Conservation (phyloP, 129 eudicot genomes). For the Helianthus tuberosus region DNA sequence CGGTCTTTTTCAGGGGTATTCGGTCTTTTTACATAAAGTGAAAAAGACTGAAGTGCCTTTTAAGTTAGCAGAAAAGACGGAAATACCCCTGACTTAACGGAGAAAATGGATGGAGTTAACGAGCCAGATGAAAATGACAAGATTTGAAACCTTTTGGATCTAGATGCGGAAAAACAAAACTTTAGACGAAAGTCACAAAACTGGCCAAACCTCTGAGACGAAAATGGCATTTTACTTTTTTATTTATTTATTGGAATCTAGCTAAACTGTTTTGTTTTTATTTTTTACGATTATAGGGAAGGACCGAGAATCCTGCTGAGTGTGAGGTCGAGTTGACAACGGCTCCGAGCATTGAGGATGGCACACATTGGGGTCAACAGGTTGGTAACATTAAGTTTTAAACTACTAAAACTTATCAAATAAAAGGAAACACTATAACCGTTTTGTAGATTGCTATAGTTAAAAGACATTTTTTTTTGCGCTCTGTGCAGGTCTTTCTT, state of each 20-base stretch:
- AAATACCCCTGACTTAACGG: too few species aligned
- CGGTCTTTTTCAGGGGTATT: too few species aligned
- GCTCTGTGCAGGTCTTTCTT: conserved; percentile 44
- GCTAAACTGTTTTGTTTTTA: background rate
- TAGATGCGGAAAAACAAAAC: too few species aligned
- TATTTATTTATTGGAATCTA: background rate
- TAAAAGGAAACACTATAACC: background rate
- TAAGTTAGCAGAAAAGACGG: too few species aligned
- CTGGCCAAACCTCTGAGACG: too few species aligned
- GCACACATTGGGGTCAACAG: conserved; percentile 99
- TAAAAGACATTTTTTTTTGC: background rate
- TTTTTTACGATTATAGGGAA: conserved; percentile 49
- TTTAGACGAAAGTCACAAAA: too few species aligned
- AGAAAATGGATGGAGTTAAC: too few species aligned
- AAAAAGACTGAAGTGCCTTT: too few species aligned
- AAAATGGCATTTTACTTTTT: too few species aligned
- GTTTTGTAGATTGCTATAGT: background rate
- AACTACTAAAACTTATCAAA: background rate
- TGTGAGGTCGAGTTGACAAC: conserved; percentile 84
- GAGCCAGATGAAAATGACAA: too few species aligned
- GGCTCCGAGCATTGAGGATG: conserved; percentile 63
- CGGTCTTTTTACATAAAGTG: too few species aligned
- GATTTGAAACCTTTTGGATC: too few species aligned
- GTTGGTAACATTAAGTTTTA: conserved; percentile 38
- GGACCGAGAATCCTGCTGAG: conserved; percentile 71